Conservation (phyloP, 169 alveolate genomes). For the Perkinsus olseni region DNA sequence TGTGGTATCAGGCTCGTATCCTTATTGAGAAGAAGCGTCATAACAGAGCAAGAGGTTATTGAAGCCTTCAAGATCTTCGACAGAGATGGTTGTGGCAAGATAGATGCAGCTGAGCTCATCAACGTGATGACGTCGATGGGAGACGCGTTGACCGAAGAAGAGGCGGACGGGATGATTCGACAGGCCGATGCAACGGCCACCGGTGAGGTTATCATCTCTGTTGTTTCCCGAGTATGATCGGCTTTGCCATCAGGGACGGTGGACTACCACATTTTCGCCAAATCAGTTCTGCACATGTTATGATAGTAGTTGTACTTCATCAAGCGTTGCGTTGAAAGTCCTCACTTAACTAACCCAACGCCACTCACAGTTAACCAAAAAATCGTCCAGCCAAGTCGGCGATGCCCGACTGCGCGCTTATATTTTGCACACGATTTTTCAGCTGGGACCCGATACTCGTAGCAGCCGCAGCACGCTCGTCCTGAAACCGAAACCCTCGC, state of each 20-base stretch:
- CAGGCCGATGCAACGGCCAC: background rate
- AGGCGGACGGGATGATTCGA: background rate
- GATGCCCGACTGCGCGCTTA: background rate
- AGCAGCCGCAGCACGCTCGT: background rate
- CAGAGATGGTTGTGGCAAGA: slow-evolving; percentile 51
- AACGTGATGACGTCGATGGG: slow-evolving; percentile 46
- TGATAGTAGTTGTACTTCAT: background rate
- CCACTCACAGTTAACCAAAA: background rate
- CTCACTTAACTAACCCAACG: background rate
- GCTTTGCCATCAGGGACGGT: background rate
- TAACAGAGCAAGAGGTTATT: slow-evolving; percentile 34
- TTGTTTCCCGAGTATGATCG: background rate
- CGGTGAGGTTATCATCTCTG: background rate
- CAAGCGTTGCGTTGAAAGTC: background rate
- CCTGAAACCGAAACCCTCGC: too few species aligned
- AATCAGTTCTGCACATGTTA: background rate
- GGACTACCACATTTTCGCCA: background rate
- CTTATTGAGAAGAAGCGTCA: background rate
- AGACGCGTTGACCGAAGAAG: slow-evolving; percentile 45
- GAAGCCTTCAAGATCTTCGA: slow-evolving; percentile 48
- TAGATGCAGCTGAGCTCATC: slow-evolving; percentile 46
- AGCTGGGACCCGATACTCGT: background rate
- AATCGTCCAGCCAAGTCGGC: background rate
- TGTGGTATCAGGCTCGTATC: background rate
- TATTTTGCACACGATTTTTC: background rate